phyloP scores from a whole-genome alignment of 441 rosid genomes.

The Erysimum cheiri region DNA sequence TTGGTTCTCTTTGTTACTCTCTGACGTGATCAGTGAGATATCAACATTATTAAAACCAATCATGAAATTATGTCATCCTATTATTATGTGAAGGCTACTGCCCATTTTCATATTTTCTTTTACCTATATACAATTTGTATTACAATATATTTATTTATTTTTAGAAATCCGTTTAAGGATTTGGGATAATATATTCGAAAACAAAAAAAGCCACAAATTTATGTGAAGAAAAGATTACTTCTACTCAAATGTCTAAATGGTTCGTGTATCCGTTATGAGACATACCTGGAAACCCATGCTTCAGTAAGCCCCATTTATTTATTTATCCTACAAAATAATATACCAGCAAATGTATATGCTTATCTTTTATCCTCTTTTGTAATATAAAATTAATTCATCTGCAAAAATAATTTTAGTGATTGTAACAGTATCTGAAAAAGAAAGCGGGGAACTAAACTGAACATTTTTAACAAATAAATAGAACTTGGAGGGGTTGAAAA shows the following conservation, averaged over 20 bases:
- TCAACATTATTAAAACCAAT: constrained; percentile 35
- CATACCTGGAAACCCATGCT: neutral
- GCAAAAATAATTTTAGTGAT: neutral
- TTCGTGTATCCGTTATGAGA: neutral
- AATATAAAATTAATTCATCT: neutral
- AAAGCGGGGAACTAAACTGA: neutral
- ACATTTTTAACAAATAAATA: neutral
- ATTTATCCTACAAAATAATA: constrained; percentile 12
- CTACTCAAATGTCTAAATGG: constrained; percentile 8
- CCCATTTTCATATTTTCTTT: neutral
- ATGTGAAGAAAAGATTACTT: constrained; percentile 2
- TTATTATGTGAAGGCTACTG: neutral
- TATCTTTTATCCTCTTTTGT: neutral
- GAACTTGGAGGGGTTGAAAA: neutral
- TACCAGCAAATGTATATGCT: neutral
- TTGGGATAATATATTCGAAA: no score
- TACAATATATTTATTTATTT: no score
- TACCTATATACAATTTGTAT: no score
- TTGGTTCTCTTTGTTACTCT: constrained; percentile 3
- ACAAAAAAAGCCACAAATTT: constrained; percentile 22
- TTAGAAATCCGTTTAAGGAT: no score
- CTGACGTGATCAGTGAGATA: constrained; percentile 31
- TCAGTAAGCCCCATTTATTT: neutral
- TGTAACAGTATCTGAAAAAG: neutral
- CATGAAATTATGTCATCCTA: neutral